Base-by-base conservation (phyloP, 2,329 filamentous ascomycete genomes). In the Aspergillus niger region DNA sequence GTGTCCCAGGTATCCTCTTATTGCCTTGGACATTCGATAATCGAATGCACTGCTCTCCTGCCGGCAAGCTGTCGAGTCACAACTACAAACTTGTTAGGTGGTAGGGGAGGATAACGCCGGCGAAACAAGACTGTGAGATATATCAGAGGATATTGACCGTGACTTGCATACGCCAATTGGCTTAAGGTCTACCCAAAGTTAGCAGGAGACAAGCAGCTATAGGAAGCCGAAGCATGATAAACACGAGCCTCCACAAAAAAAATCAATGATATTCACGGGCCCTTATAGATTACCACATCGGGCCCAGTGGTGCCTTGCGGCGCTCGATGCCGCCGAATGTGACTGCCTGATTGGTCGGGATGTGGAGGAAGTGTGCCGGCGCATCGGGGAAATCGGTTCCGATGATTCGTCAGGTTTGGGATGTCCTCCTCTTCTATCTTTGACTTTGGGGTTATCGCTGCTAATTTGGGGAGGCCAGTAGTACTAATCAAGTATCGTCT, bases 371-470 rank as follows among this genome's bases (percentile, higher is more conserved):
- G 22, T 24, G 10, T 28, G 20, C 22, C 24, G 44, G 44, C 44
- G 24, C 44, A 15, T 30, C 26, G 24, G 47, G 47, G 26, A 30
- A 57, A 60, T 15, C 10, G 44, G 17, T 28, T 26, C n/a, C 36
- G 22, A 24, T 60, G 58, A 60, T 60, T 60, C 47, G 58, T 8
- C 47, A 60, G 54, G 58, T 57, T 57, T 57, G 22, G 48, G 38
- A 43, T 43, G 17, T 43, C 26, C 38, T 36, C 32, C 48, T 6
- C 36, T 36, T 49, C 28, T 60, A 44, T 56, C 44, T n/a, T 56
- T 58, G 17, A 36, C 10, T 32, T 36, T 38, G 32, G 32, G 32
- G 30, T 49, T 17, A 44, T 53, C 50, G 15, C 39, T 11, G 28
- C n/a, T 39, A 28, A 47, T n/a, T 49, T 28, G 17, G 17, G 28